Conservation (phyloP, 148 eudicot genomes). For the Amaranthus cruentus region DNA sequence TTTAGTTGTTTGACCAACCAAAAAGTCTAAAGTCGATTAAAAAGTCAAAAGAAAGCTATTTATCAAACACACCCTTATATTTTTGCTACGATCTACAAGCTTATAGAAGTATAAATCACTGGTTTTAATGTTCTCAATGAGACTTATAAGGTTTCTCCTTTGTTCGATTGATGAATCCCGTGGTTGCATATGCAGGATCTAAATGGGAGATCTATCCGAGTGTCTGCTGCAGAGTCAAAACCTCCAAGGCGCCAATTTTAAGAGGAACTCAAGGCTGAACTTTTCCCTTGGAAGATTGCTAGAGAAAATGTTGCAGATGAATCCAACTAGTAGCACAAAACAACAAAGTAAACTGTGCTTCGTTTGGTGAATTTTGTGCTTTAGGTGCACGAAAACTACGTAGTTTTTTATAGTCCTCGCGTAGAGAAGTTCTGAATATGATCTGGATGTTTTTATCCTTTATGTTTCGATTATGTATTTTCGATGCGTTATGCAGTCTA, state of each 20-base stretch:
- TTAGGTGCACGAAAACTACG: not conserved
- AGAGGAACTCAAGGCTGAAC: slow-evolving; percentile 15
- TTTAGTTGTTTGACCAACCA: no score
- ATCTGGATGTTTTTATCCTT: no score
- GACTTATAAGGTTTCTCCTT: not conserved
- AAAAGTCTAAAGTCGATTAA: no score
- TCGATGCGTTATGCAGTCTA: no score
- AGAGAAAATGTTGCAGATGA: slow-evolving; percentile 14
- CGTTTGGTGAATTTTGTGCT: slow-evolving; percentile 7
- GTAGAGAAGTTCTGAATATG: slow-evolving; percentile 5
- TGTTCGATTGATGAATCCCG: not conserved
- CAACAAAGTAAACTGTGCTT: not conserved
- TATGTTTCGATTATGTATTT: no score
- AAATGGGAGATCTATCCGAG: slow-evolving; percentile 74
- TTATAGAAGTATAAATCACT: no score
- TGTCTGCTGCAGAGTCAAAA: slow-evolving; percentile 70
- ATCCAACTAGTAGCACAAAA: not conserved
- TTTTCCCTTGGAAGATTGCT: slow-evolving; percentile 4
- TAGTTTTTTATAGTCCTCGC: not conserved
- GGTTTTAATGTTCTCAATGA: not conserved
- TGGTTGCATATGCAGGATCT: slow-evolving; percentile 53
- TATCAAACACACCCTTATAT: no score
- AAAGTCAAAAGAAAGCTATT: no score
- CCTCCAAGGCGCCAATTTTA: slow-evolving; percentile 54
- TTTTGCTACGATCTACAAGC: no score